A percentile compares a stretch with the other conserved stretches of the same genome.
These are phyloP conservation scores for Arthrobotrys conoides DNA, from an alignment of 2,329 filamentous ascomycete species.

Conservation along the genomic window DNA sequence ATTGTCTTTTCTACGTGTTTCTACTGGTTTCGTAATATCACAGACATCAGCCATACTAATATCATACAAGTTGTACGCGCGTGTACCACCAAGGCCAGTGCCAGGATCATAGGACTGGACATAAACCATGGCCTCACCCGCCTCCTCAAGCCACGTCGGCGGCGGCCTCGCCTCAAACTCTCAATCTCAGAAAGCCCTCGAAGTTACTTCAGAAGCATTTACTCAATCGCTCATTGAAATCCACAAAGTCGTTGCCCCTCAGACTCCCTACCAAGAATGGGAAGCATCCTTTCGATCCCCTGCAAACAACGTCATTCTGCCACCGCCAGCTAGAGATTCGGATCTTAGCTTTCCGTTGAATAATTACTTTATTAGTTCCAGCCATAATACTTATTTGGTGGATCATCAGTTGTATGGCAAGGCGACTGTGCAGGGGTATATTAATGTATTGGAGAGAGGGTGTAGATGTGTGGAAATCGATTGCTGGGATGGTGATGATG, in stretches of 20 bases:
- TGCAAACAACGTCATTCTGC: conserved; percentile 56
- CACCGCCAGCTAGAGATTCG: conserved; percentile 69
- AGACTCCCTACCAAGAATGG: conserved; percentile 58
- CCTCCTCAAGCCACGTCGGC: conserved; percentile 46
- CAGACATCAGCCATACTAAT: neutral
- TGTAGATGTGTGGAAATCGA: conserved; percentile 81
- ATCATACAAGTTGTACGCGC: neutral
- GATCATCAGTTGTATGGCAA: conserved; percentile 78
- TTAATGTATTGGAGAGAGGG: conserved; percentile 74
- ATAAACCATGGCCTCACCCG: conserved; percentile 40
- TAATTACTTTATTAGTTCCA: conserved; percentile 80
- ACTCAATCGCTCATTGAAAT: conserved; percentile 58
- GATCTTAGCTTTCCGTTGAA: conserved; percentile 72
- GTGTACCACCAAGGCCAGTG: too few species aligned
- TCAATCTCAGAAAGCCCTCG: conserved; percentile 45
- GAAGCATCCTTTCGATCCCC: conserved; percentile 57
- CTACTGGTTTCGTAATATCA: neutral
- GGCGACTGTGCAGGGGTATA: conserved; percentile 76
- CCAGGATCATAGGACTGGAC: too few species aligned
- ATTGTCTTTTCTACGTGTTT: neutral
- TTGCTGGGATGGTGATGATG: conserved; percentile 76
- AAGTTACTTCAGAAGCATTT: conserved; percentile 58
- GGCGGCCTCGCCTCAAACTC: conserved; percentile 58
- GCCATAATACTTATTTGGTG: conserved; percentile 80
- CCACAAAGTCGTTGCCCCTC: conserved; percentile 30